Base-by-base conservation (phyloP, 2,329 filamentous ascomycete species). In the Fusarium lyarnte region DNA sequence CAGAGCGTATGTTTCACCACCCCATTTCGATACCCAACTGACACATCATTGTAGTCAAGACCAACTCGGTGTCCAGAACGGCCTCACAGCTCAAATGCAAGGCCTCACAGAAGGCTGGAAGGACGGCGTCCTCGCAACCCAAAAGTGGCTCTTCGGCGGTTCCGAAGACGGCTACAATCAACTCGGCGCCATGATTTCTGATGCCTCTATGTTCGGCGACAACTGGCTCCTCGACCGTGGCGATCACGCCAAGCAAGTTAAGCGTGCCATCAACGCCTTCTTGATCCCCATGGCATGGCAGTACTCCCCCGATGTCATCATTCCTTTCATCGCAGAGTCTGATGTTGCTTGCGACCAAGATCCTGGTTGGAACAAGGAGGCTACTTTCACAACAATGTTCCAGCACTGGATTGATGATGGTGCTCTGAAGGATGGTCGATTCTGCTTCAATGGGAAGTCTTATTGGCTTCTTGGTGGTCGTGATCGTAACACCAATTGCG, bases 61-160 rank as follows among this genome's bases (percentile, higher is more conserved):
- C 39, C 58, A 70, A n/a, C 67, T 70, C 9, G 64, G 67, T 2
- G 67, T 70, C 23, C 64, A 70, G 35, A 70, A 70, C 25, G 67
- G 64, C 1, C 58, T 70, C 23, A 54, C 43, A 8, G 54, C 54
- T 3, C 67, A 70, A 45, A 70, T 69, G 67, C 58, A 70, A 38
- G 64, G 47, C 6, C 54, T 68, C 16, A 57, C 59, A 1, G 53
- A 70, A 38, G 64, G 58, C 8, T 70, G 64, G 67, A 70, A 68
- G 25, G 67, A 70, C 5, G 47, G 67, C 8, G 35, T 70, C 6
- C 49, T 64, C 5, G 67, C 51, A 8, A 70, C 54, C 5, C 64
- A 70, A 19, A 53, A 69, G 25, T 70, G 58, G 58, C 58, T 70
- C 33, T 68, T 70, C 6, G 64, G 67, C 13, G 67, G 58, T 25